phyloP scores from a whole-genome alignment of 2,329 filamentous ascomycete species.

The Diaporthe sp. region DNA sequence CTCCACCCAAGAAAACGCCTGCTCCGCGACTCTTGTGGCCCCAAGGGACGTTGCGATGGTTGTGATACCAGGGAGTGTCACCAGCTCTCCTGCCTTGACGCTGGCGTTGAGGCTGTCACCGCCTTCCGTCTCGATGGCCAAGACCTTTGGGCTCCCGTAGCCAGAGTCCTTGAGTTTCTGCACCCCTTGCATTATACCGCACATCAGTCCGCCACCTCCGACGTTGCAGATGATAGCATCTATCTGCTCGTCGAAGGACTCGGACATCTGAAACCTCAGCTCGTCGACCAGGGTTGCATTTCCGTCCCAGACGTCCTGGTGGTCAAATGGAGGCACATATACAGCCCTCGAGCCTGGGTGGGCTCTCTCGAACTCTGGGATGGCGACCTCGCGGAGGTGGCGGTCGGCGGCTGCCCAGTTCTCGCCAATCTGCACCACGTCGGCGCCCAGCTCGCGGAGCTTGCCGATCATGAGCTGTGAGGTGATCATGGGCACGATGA shows the following conservation, averaged over 20 bases:
- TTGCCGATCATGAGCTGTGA: constrained; percentile 77
- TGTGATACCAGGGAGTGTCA: constrained; percentile 78
- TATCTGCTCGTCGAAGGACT: constrained; percentile 50
- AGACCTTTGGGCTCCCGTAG: constrained; percentile 58
- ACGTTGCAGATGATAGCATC: constrained; percentile 79
- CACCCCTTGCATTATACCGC: constrained; percentile 76
- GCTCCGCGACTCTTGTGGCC: constrained; percentile 73
- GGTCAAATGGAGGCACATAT: constrained; percentile 77
- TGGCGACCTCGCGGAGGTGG: constrained; percentile 65
- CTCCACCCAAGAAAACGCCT: constrained; percentile 71
- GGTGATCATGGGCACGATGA: constrained; percentile 78
- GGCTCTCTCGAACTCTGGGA: constrained; percentile 59
- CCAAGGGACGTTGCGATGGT: constrained; percentile 80
- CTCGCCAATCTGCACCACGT: constrained; percentile 76
- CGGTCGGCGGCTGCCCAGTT: constrained; percentile 79
- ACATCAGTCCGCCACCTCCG: constrained; percentile 79
- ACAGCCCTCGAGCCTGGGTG: constrained; percentile 58
- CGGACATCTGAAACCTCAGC: constrained; percentile 52
- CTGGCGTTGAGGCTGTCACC: constrained; percentile 75
- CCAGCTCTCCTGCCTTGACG: constrained; percentile 65
- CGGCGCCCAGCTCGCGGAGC: constrained; percentile 73
- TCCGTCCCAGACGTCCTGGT: constrained; percentile 76
- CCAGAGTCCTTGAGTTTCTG: constrained; percentile 54
- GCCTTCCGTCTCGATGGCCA: constrained; percentile 81
- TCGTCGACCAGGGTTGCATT: constrained; percentile 69